phyloP scores from a whole-genome alignment of 345 rosid species.

The Nephelium lappaceum region DNA sequence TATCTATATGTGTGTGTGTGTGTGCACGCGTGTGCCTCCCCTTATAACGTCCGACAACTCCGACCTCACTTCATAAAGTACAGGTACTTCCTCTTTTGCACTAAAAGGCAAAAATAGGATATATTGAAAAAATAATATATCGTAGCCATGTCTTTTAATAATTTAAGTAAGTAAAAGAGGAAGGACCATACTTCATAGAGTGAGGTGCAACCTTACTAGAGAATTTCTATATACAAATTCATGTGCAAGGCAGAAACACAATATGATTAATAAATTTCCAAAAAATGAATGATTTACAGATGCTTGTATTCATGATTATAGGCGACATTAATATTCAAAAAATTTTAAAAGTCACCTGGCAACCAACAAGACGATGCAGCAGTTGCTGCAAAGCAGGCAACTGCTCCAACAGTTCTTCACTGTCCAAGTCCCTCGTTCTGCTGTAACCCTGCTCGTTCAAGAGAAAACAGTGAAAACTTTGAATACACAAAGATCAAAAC shows the following conservation, averaged over 20 bases:
- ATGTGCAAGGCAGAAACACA: background rate
- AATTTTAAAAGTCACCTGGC: constrained; percentile 59
- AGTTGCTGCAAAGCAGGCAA: constrained; percentile 89
- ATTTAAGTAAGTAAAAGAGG: background rate
- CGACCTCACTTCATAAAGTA: background rate
- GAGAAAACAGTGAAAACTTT: constrained; percentile 14
- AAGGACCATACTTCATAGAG: background rate
- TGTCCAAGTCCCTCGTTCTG: constrained; percentile 82
- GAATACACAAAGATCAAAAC: constrained; percentile 12
- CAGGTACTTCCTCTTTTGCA: background rate
- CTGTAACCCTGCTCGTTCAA: constrained; percentile 71
- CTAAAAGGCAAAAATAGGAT: too few species aligned
- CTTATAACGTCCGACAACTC: too few species aligned
- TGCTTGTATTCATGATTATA: background rate
- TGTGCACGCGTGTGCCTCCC: too few species aligned
- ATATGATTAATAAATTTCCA: constrained; percentile 12
- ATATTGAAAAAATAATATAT: too few species aligned
- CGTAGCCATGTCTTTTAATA: background rate
- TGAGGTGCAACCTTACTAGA: background rate
- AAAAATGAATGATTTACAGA: too few species aligned
- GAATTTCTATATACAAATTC: background rate
- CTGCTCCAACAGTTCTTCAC: constrained; percentile 87
- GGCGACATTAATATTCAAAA: constrained; percentile 13
- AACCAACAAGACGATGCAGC: constrained; percentile 90
- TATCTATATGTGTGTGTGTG: too few species aligned